phyloP scores from a whole-genome alignment of 805 yeast genomes.

The Komagataella kurtzmanii region DNA sequence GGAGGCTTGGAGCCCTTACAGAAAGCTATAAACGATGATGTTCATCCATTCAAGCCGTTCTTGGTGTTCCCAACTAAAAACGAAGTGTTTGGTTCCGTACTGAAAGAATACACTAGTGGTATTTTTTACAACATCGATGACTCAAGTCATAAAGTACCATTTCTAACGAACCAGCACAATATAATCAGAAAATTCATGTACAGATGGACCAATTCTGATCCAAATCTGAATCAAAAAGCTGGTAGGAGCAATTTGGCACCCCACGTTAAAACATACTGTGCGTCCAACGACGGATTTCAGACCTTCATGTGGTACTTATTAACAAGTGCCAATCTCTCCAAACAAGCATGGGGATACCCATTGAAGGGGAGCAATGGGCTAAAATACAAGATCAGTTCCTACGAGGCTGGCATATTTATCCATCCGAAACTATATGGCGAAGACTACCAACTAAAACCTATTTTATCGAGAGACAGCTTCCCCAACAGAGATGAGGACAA shows the following conservation, averaged over 20 bases:
- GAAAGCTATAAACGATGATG: conserved; percentile 7
- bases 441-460: conserved; percentile 24
- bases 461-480: conserved; percentile 22
- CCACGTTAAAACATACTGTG: conserved; percentile 58
- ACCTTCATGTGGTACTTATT: conserved; percentile 55
- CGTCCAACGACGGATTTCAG: conserved; percentile 34
- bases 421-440: conserved; percentile 15
- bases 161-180: conserved; percentile 20
- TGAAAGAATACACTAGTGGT: conserved; percentile 19
- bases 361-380: conserved; percentile 14
- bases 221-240: conserved; percentile 15
- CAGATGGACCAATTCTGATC: conserved; percentile 24
- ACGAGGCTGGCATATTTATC: conserved; percentile 42
- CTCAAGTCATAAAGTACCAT: conserved; percentile 6
- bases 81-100: conserved; percentile 11
- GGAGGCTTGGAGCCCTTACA: conserved; percentile 13
- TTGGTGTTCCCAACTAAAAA: conserved; percentile 20
- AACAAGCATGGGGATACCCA: conserved; percentile 68
- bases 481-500: neutral
- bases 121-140: conserved; percentile 27
- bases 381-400: conserved; percentile 23
- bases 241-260: conserved; percentile 16
- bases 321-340: conserved; percentile 65
- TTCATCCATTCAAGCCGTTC: conserved; percentile 9
- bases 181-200: conserved; percentile 28